Evolutionary conservation across 257 asterid genomes (phyloP).

Genomic region (Coffea eugenioides): DNA sequence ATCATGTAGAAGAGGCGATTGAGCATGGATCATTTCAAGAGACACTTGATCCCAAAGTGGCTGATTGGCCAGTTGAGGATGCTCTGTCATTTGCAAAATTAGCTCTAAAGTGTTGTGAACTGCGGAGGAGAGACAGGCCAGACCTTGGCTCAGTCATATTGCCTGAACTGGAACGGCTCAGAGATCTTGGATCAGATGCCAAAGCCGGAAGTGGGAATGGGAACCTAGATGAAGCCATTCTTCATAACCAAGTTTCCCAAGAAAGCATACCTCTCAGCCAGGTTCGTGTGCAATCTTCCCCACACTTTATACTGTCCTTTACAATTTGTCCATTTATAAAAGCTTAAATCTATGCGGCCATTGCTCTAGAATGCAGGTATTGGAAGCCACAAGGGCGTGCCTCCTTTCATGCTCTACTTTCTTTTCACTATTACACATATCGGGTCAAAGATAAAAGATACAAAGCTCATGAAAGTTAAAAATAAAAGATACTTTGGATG

Average conservation of each 20-base stretch:
- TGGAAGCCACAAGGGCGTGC: neutral
- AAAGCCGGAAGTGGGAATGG: conserved; percentile 20
- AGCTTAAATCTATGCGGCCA: neutral
- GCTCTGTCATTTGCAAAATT: conserved; percentile 61
- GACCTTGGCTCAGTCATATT: conserved; percentile 69
- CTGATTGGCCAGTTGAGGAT: conserved; percentile 83
- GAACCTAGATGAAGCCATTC: neutral
- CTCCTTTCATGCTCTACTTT: neutral
- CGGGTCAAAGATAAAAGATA: neutral
- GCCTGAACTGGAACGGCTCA: conserved; percentile 62
- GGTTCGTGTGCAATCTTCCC: conserved; percentile 14
- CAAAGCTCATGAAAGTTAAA: neutral
- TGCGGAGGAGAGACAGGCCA: conserved; percentile 84
- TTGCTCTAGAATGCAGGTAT: neutral
- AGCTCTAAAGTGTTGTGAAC: conserved; percentile 72
- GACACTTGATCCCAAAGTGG: conserved; percentile 60
- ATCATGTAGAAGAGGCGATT: conserved; percentile 60
- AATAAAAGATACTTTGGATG: neutral
- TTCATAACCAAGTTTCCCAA: conserved; percentile 24
- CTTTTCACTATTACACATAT: neutral
- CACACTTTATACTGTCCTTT: neutral
- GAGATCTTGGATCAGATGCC: conserved; percentile 36
- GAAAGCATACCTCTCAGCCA: conserved; percentile 36
- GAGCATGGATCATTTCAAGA: conserved; percentile 51
- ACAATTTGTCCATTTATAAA: neutral